These are phyloP conservation scores for Populus deltoides DNA, from an alignment of 345 rosid species.

Conservation along the genomic window DNA sequence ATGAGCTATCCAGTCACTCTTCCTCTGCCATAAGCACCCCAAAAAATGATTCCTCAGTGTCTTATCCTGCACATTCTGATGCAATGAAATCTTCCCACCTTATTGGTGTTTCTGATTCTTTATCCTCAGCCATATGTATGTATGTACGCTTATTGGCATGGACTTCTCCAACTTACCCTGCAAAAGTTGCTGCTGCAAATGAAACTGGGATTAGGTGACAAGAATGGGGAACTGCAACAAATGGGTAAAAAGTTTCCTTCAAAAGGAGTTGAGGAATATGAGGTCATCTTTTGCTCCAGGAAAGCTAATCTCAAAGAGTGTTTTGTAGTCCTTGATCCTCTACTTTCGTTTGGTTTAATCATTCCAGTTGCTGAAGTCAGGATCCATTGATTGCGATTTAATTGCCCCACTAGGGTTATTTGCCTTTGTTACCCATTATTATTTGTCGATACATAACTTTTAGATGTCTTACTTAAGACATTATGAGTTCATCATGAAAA, in stretches of 20 bases:
- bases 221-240: slow-evolving; percentile 17
- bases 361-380: slow-evolving; percentile 6
- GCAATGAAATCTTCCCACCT: slow-evolving; percentile 68
- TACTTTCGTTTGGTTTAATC: background rate
- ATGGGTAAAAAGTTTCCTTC: slow-evolving; percentile 10
- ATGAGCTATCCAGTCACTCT: slow-evolving; percentile 65
- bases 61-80: slow-evolving; percentile 42
- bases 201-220: slow-evolving; percentile 46
- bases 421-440: background rate
- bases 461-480: slow-evolving; percentile 2
- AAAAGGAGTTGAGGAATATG: background rate
- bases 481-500: background rate
- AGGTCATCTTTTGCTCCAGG: slow-evolving; percentile 4
- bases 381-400: background rate
- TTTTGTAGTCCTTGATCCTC: background rate
- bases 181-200: slow-evolving; percentile 72
- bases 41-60: slow-evolving; percentile 22
- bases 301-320: slow-evolving; percentile 3
- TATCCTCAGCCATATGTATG: slow-evolving; percentile 61
- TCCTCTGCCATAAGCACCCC: slow-evolving; percentile 69
- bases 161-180: slow-evolving; percentile 79
- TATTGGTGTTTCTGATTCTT: slow-evolving; percentile 53
- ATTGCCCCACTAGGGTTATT: background rate
- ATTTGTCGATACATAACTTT: slow-evolving; percentile 26
- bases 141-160: slow-evolving; percentile 78